phyloP scores from a whole-genome alignment of 495 filamentous ascomycete species.

The Penicillium ucsense region DNA sequence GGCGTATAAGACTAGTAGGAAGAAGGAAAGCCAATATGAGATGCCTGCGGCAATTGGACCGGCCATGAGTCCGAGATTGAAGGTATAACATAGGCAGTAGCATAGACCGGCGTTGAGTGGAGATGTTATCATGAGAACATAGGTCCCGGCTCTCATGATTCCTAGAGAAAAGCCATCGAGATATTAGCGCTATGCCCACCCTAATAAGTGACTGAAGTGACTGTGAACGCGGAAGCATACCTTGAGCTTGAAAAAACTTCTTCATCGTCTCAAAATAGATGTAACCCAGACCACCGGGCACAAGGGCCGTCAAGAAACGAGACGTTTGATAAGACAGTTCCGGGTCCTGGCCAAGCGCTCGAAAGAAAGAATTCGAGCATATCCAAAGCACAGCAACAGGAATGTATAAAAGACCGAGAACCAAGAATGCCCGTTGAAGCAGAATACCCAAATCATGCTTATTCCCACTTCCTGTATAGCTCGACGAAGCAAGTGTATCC shows the following conservation, averaged over 20 bases:
- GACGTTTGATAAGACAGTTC: constrained; percentile 67
- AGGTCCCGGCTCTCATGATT: constrained; percentile 82
- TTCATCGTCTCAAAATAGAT: constrained; percentile 89
- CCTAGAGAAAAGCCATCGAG: constrained; percentile 28
- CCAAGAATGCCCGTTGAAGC: constrained; percentile 69
- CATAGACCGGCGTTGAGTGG: constrained; percentile 71
- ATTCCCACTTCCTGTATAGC: constrained; percentile 78
- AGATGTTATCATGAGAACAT: constrained; percentile 75
- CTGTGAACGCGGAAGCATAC: constrained; percentile 21
- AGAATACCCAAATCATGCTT: constrained; percentile 76
- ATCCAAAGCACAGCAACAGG: constrained; percentile 70
- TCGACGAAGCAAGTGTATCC: constrained; percentile 77
- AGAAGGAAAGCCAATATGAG: constrained; percentile 80
- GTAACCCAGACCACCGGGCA: constrained; percentile 81
- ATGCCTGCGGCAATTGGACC: constrained; percentile 78
- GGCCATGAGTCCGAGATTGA: constrained; percentile 63
- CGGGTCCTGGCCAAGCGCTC: constrained; percentile 67
- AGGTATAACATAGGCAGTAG: constrained; percentile 67
- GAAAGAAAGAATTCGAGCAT: constrained; percentile 68
- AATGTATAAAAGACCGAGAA: constrained; percentile 65
- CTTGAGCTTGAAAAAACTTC: constrained; percentile 87
- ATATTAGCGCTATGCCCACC: too few species aligned
- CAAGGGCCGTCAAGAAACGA: constrained; percentile 64
- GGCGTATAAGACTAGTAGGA: constrained; percentile 66
- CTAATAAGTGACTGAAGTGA: neutral